These are phyloP conservation scores for Saccharomycopsis amapae DNA, from an alignment of 805 yeast species.

Conservation along the genomic window DNA sequence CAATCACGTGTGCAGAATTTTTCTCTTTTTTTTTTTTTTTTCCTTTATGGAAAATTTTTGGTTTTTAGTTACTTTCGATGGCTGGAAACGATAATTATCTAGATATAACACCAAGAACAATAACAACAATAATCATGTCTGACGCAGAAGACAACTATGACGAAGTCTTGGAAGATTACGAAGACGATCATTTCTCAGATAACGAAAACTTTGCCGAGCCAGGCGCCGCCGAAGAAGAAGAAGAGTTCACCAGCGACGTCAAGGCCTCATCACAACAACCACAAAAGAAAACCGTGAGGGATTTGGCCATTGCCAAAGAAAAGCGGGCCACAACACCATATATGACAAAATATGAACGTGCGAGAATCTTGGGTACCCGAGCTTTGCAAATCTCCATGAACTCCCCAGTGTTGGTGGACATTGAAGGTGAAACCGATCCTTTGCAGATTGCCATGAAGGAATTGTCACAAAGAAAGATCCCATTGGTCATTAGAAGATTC, in stretches of 20 bases:
- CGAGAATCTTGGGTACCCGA: slow-evolving; percentile 94
- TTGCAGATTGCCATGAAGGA: slow-evolving; percentile 97
- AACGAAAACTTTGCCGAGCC: slow-evolving; percentile 43
- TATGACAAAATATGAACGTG: slow-evolving; percentile 98
- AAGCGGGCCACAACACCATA: slow-evolving; percentile 94
- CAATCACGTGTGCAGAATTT: background rate
- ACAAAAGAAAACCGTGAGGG: slow-evolving; percentile 58
- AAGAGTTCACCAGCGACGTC: slow-evolving; percentile 33
- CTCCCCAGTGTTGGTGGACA: slow-evolving; percentile 96
- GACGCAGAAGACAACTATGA: slow-evolving; percentile 22
- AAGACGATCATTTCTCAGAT: slow-evolving; percentile 77
- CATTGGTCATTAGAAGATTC: slow-evolving; percentile 90
- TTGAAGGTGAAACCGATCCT: slow-evolving; percentile 99
- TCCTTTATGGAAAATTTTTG: background rate
- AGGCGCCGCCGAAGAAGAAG: slow-evolving; percentile 31
- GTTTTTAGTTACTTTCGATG: too few species aligned
- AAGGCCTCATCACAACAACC: slow-evolving; percentile 29
- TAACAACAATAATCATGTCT: slow-evolving; percentile 4
- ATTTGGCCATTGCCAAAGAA: slow-evolving; percentile 83
- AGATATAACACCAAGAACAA: background rate
- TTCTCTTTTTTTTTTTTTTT: too few species aligned
- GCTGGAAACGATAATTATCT: background rate
- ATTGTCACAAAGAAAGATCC: slow-evolving; percentile 88
- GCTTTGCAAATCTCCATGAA: slow-evolving; percentile 97
- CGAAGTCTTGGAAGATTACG: slow-evolving; percentile 73